phyloP scores from a whole-genome alignment of 2,329 filamentous ascomycete genomes.

The Drechslerella stenobrocha region DNA sequence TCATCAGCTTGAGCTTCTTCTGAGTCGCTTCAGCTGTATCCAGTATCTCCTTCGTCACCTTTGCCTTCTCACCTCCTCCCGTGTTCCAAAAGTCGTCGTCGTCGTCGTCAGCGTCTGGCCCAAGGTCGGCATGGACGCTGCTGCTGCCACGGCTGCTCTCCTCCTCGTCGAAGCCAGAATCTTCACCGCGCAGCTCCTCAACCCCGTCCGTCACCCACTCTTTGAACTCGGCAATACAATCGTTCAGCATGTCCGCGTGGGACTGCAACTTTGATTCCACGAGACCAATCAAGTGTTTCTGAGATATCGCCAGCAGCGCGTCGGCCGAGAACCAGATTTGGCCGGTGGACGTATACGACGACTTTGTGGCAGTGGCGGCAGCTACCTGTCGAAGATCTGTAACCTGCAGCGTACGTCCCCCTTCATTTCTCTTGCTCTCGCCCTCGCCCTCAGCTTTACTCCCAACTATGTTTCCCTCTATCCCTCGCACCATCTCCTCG shows the following conservation, averaged over 20 bases:
- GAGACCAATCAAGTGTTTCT: constrained; percentile 40
- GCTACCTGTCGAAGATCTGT: constrained; percentile 26
- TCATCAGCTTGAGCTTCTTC: constrained; percentile 43
- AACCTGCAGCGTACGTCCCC: too few relatives aligned
- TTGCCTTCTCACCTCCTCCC: constrained; percentile 21
- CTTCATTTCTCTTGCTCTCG: constrained; percentile 2
- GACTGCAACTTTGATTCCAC: constrained; percentile 31
- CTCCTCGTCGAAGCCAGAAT: constrained; percentile 40
- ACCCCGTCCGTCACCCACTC: constrained; percentile 40
- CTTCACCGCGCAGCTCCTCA: constrained; percentile 34
- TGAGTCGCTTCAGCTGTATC: constrained; percentile 31
- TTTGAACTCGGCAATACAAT: constrained; percentile 44
- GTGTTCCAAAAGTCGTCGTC: constrained; percentile 13
- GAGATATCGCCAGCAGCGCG: constrained; percentile 35
- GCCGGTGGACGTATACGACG: constrained; percentile 39
- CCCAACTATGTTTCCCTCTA: constrained; percentile 26
- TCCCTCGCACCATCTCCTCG: constrained; percentile 53
- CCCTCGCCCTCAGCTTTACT: neutral
- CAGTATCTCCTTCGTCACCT: constrained; percentile 34
- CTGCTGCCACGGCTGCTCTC: constrained; percentile 31
- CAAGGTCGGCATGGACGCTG: constrained; percentile 17
- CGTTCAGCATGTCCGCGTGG: constrained; percentile 45
- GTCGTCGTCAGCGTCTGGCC: constrained; percentile 21
- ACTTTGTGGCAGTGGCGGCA: constrained; percentile 21
- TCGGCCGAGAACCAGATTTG: constrained; percentile 46